These are phyloP conservation scores for Fusarium brachygibbosum DNA, from an alignment of 2,329 filamentous ascomycete genomes.

Conservation along the genomic window DNA sequence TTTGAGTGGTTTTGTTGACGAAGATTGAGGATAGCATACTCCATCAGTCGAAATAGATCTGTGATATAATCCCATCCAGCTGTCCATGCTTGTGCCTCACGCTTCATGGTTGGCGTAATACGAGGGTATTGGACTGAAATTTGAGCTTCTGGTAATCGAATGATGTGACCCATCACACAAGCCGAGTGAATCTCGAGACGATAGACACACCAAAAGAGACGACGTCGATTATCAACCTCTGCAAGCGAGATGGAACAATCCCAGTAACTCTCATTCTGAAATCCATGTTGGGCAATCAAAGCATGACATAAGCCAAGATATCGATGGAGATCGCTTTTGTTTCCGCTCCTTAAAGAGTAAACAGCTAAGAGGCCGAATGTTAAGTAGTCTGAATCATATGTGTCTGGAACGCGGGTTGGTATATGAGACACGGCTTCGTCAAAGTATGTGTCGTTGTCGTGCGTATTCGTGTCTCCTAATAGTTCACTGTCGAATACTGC, in stretches of 20 bases:
- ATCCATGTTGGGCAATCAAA: background rate
- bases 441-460: background rate
- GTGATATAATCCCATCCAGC: constrained; percentile 16
- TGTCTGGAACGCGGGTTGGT: background rate
- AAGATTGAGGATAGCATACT: background rate
- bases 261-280: background rate
- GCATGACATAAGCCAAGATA: constrained; percentile 9
- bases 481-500: background rate
- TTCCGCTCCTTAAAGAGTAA: background rate
- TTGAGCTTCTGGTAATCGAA: background rate
- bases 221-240: background rate
- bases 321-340: background rate
- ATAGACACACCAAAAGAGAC: constrained; percentile 3
- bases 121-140: background rate
- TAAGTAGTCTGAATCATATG: background rate
- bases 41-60: constrained; percentile 1
- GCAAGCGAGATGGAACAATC: background rate
- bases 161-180: background rate
- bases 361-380: constrained; percentile 5
- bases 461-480: background rate
- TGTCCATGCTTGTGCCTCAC: background rate
- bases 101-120: constrained; percentile 8
- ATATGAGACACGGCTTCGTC: background rate
- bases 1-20: background rate
- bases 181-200: background rate